These are phyloP conservation scores for Eutypa lata DNA, from an alignment of 2,329 filamentous ascomycete species.

Conservation along the genomic window DNA sequence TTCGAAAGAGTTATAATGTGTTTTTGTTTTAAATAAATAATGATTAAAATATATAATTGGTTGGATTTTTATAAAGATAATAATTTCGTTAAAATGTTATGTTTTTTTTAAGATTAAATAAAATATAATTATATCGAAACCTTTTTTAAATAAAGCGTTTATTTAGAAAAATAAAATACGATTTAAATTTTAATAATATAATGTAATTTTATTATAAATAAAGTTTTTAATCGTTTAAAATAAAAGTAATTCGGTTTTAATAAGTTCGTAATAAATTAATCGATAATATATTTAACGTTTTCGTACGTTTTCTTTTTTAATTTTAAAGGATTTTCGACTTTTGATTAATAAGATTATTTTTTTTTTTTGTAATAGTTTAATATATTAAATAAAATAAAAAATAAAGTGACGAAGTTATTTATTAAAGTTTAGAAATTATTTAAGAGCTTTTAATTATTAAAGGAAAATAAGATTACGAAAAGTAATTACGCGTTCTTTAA, in stretches of 20 bases:
- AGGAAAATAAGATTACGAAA: no score
- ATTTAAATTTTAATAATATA: background rate
- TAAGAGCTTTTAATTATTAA: no score
- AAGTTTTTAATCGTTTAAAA: background rate
- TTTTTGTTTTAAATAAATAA: background rate
- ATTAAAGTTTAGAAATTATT: no score
- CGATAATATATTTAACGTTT: background rate
- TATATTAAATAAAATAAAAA: no score
- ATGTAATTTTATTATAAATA: background rate
- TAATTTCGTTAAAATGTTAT: background rate
- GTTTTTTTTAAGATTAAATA: background rate
- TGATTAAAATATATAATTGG: background rate
- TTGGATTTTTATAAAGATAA: background rate
- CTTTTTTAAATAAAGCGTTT: background rate
- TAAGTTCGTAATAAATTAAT: background rate
- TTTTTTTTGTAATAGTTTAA: no score
- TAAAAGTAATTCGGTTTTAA: background rate
- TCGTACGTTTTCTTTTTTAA: background rate
- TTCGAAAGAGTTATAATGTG: background rate
- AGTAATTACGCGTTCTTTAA: no score
- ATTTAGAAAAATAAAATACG: background rate
- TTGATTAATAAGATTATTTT: background rate
- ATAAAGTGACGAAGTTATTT: no score
- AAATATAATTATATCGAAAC: background rate
- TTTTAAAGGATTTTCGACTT: background rate